Base-by-base conservation (phyloP, 2,329 filamentous ascomycete species). In the Verticillium dahliae region DNA sequence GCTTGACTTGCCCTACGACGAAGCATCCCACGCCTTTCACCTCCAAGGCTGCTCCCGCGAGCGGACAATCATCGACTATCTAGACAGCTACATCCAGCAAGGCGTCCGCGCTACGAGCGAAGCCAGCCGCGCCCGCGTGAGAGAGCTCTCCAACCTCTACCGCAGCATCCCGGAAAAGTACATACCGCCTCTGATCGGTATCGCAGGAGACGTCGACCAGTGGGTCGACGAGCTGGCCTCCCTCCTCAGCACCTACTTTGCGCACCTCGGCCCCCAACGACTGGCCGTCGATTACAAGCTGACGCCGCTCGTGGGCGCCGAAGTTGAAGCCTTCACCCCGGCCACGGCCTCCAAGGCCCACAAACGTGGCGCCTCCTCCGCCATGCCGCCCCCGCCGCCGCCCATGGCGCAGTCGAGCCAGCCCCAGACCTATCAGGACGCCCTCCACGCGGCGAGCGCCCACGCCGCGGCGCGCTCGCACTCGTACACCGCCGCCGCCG, bases 91-190 rank as follows among this genome's bases (percentile, higher is more conserved):
- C 63, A 73, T 79, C 13, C 69, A 71, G 0, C 67, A 78, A 15
- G 76, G 73, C 3, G 70, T 76, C 22, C 65, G 73, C 45, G 66
- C 72, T 0, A 66, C 71, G 6, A 72, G 73, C 38, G 65, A 71
- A n/a, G 61, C 66, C 11, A 68, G 72, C 18, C 67, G 72, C 52
- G 66, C 70, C 15, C 66, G 69, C 1, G 67, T 74, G 3, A 65
- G 73, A 3, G 70, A 74, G 39, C 72, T 80, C 6, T 69, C 68
- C 2, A 67, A 72, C 31, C 75, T 76, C 55, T 75, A 78, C 56
- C 71, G 73, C 15, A 77, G 78, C 63, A 71, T 82, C 0, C 80
- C 80, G 1, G 69, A 69, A 18, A 66, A 75, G n/a, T 80, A 80
- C 59, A 69, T 82, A 62, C 67, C 71, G 1, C 75, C 77, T 1